Evolutionary conservation across 768 basidiomycete species (phyloP), one percentile per base, ranked within the genome.

Genomic region (Mycena rebaudengoi): DNA sequence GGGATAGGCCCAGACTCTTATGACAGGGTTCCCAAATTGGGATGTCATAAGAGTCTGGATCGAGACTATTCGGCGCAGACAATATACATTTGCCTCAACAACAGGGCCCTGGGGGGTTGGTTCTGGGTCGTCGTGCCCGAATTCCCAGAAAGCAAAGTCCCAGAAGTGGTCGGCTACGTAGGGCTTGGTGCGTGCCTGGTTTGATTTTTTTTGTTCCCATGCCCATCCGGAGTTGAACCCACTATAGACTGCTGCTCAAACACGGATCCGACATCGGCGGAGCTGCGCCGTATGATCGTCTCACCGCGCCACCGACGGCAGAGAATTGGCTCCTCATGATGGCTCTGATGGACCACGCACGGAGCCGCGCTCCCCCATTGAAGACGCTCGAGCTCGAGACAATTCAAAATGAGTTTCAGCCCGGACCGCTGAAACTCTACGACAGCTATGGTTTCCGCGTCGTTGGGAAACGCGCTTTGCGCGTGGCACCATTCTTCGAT

Each of bases 241-340:
- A 54, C 25, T 32, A 14, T 26, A 68, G 56, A 68, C 58, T 44
- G 60, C 37, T 54, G 37, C n/a, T 56, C 61, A n/a, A 61, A 53
- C 29, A 14, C 39, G 5, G 67, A 68, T 20, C 62, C 63, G 14
- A 52, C 45, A n/a, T 56, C 30, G 5, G 69, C 60, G 1, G 73
- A 74, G 51, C 55, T 76, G 18, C 73, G 74, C 14, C 70, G 74
- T 8, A 66, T n/a, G n/a, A n/a, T n/a, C n/a, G n/a, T n/a, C n/a
- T n/a, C n/a, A n/a, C n/a, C n/a, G n/a, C n/a, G n/a, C n/a, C n/a
- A n/a, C n/a, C n/a, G n/a, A n/a, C n/a, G n/a, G n/a, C n/a, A n/a
- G n/a, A n/a, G n/a, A n/a, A n/a, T n/a, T n/a, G n/a, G n/a, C n/a
- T n/a, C n/a, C n/a, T n/a, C n/a, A n/a, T n/a, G n/a, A n/a, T n/a